Evolutionary conservation across 768 basidiomycete species (phyloP), one percentile per base, ranked within the genome.

Genomic region (Tubosaeta sp.): DNA sequence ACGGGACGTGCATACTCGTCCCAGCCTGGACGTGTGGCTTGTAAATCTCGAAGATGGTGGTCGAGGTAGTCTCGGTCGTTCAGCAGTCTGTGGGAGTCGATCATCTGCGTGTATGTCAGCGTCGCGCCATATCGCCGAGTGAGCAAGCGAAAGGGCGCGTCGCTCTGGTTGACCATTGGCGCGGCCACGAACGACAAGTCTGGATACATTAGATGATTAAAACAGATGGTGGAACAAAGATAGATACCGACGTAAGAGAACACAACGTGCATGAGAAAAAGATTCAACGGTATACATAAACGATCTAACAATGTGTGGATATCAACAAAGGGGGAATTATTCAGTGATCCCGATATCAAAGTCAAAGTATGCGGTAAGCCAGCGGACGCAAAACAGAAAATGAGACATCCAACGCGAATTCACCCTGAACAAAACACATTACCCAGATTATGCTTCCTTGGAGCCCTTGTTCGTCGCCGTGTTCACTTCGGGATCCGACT

Each of bases 101-200:
- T 80, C 89, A 91, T 91, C 61, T 90, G 87, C 3, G 88, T 86
- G 67, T 86, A 89, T 14, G 81, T 72, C 57, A 83, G 62, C 1
- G 86, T 87, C 24, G 84, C 79, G 18, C 84, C 83, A 65, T 89
- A 76, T 52, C 70, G 72, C 48, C 78, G 75, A 3, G 79, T 78
- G 46, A 90, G 75, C 12, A 78, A 56, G 30, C 88, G 76, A 59
- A 89, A 90, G 1, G 88, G 84, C 0, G 85, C 74, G 57, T 91
- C 88, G 24, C 86, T 87, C 61, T 89, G 87, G 52, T 86, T 83
- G 51, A 90, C 78, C 87, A 89, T 89, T 3, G 86, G 87, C 7
- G 87, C 86, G 7, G 83, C 75, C 47, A 87, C 76, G 50, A 67
- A 73, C 21, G 62, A 54, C 51, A 75, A 56, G 50, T 69, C 59